Percentiles rank a stretch among this genome's conserved stretches.
Evolutionary conservation across 106 monocot species (phyloP).

Genomic region (Alisma plantagoaquatica): DNA sequence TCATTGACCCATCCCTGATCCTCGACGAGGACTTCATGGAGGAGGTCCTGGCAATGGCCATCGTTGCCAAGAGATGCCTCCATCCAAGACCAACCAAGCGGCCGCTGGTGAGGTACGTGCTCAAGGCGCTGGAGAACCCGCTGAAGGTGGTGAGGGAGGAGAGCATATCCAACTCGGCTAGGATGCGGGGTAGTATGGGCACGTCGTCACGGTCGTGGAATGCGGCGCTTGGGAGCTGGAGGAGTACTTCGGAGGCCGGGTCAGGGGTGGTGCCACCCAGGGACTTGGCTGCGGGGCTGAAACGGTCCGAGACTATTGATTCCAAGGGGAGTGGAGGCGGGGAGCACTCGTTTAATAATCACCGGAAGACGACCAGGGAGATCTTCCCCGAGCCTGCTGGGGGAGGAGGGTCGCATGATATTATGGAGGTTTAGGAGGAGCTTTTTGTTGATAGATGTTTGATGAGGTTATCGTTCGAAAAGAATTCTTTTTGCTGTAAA

Average conservation of each 20-base stretch:
- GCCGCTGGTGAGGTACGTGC: conserved; percentile 33
- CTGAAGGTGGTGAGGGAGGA: conserved; percentile 46
- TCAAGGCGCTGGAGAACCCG: conserved; percentile 61
- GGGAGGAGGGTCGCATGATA: too few relatives aligned
- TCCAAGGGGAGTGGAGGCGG: conserved; percentile 39
- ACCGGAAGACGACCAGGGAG: conserved; percentile 28
- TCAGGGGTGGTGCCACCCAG: conserved; percentile 14
- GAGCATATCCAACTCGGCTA: conserved; percentile 11
- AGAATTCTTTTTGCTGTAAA: too few relatives aligned
- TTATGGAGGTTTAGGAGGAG: too few relatives aligned
- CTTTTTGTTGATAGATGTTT: too few relatives aligned
- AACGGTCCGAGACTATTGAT: conserved; percentile 10
- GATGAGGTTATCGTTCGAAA: too few relatives aligned
- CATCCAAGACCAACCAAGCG: conserved; percentile 49
- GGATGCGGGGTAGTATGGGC: conserved; percentile 23
- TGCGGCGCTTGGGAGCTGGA: conserved; percentile 40
- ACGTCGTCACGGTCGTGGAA: conserved; percentile 55
- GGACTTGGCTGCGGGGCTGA: conserved; percentile 2
- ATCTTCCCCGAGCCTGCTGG: conserved; percentile 37
- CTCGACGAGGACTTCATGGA: conserved; percentile 54
- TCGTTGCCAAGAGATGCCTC: conserved; percentile 55
- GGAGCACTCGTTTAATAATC: conserved; percentile 36
- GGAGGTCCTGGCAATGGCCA: conserved; percentile 51
- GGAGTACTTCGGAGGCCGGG: conserved; percentile 24
- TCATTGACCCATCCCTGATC: conserved; percentile 49